Evolutionary conservation across 768 basidiomycete species (phyloP), one percentile per base, ranked within the genome.

Genomic region (Boletellus ananas): DNA sequence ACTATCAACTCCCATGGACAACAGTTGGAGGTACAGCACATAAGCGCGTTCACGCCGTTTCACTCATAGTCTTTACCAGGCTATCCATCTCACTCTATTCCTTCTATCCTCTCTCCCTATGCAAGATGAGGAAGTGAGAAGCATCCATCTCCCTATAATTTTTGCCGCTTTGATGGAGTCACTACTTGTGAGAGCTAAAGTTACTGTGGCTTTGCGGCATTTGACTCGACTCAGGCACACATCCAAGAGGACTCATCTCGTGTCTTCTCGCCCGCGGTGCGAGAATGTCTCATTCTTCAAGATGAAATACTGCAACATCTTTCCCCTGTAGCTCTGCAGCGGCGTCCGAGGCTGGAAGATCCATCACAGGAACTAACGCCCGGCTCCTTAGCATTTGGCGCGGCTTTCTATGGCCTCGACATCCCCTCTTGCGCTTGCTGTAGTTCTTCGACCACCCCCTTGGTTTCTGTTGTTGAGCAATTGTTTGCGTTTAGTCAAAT

Each of bases 101-200:
- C 73, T 95, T 39, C 70, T 97, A 7, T 73, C 72, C 23, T 79
- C 82, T 2, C 87, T 96, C 61, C 78, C 83, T 11, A 63, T 75
- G 2, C 89, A 91, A 59, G 95, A 98, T 57, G 93, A 97, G 53
- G 95, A 96, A 62, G 80, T 90, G 21, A 83, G 80, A 60, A 79
- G 73, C 3, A 74, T 93, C 25, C 91, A 95, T 66, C 70, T 94
- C 11, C 94, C 95, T 0, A 68, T 93, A 37, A 72, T 92, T 13
- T 85, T 94, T 50, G 73, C 81, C 2, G 83, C 80, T 6, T 72
- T 90, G 37, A 62, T 86, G 35, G 85, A 90, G 52, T 59, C 78
- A 6, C 55, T 91, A 31, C 70, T 79, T 54, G 91, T 93, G 65
- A 66, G 76, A 43, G 13, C 25, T 17, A 38, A 3, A 21, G n/a